Evolutionary conservation across 108 stramenopile species (phyloP).

Genomic region (Cyclotella sp.): DNA sequence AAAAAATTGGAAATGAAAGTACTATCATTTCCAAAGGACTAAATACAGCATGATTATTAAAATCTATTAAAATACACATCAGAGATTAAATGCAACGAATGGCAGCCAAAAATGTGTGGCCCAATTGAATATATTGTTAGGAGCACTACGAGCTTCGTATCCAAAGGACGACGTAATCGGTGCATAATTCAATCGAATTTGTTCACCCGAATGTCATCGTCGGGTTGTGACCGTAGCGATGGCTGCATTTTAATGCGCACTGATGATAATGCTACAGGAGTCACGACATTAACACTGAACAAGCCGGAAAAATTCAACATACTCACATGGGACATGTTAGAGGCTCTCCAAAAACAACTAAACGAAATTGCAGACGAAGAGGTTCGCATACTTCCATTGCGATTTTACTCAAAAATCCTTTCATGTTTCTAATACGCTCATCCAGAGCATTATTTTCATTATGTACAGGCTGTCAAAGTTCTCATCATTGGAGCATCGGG

Average conservation of each 20-base stretch:
- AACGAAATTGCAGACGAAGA: conserved; percentile 38
- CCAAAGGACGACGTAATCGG: not conserved
- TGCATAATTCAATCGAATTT: no score
- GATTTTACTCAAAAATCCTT: not conserved
- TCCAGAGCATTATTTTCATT: not conserved
- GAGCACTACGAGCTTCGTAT: no score
- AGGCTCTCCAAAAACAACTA: conserved; percentile 49
- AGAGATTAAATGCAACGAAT: no score
- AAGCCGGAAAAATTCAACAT: conserved; percentile 54
- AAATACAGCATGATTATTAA: no score
- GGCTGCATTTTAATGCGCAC: conserved; percentile 13
- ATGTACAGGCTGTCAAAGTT: conserved; percentile 30
- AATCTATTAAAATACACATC: no score
- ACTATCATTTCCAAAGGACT: no score
- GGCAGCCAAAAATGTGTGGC: no score
- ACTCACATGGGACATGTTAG: conserved; percentile 48
- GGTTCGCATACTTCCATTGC: conserved; percentile 10
- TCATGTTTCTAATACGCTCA: not conserved
- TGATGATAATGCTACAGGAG: conserved; percentile 26
- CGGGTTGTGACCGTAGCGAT: not conserved
- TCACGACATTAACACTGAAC: conserved; percentile 54
- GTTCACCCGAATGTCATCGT: not conserved
- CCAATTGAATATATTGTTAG: no score
- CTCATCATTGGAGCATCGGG: conserved; percentile 57
- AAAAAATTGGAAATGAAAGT: no score